Evolutionary conservation across 1,139 yeast species (phyloP), one percentile per base, ranked within the genome.

Genomic region (Suhomyces bokatorum): DNA sequence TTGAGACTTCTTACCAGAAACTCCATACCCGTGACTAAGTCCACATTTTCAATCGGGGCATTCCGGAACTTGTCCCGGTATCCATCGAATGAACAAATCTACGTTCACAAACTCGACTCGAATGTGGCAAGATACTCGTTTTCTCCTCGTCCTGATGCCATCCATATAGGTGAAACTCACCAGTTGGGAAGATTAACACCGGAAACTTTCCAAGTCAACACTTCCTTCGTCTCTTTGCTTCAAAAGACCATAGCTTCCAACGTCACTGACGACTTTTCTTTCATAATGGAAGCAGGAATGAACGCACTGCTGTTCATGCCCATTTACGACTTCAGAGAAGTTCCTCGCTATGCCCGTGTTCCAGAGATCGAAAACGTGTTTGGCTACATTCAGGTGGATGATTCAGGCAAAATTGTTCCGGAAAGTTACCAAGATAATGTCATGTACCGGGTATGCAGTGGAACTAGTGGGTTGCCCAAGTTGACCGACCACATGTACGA

Each of bases 311-410:
- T 77, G 0, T 83, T 65, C 62, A 82, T 85, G 85, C 88, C 90
- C 6, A 76, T 87, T 36, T 85, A 81, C 55, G 96, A 87, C 58
- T 73, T 84, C 51, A 70, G 95, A 48, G 80, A 76, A 43, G 75
- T 81, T 2, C 91, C 95, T 1, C 68, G 78, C 20, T 81, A 78
- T 51, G 87, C 87, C 11, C 73, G 95, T 46, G 76, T 80, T 16
- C 90, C 95, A 0, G 87, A 83, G 20, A 79, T 85, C 5, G 89
- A 84, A 50, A 85, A 85, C 55, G 81, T 82, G 1, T 70, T 83
- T 47, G 96, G 96, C 0, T 85, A 84, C 55, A 82, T 87, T 6
- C 75, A 75, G 51, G 84, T 87, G 4, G 78, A 78, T 51, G 64
- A 57, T 0, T 62, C 69, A n/a, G 85, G 86, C 0, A 68, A 71